These are phyloP conservation scores for Plasmodium sp. DNA, from an alignment of 169 alveolate genomes.

Conservation along the genomic window DNA sequence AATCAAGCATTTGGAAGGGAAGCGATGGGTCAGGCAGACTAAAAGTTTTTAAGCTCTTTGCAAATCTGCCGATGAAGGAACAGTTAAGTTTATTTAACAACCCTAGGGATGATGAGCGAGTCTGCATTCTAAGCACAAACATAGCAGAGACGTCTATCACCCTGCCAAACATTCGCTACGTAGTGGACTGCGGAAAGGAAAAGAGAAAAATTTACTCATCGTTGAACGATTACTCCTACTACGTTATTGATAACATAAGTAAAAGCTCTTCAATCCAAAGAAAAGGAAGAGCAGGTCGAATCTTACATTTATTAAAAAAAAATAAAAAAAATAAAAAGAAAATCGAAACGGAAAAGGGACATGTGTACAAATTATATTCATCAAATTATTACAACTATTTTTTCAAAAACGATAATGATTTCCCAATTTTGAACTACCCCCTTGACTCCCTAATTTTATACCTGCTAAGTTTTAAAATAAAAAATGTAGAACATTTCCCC, in stretches of 20 bases:
- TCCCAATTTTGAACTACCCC: slow-evolving; percentile 69
- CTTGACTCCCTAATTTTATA: slow-evolving; percentile 67
- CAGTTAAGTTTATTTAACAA: slow-evolving; percentile 86
- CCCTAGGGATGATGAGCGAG: slow-evolving; percentile 93
- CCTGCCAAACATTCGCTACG: slow-evolving; percentile 97
- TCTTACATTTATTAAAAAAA: slow-evolving; percentile 67
- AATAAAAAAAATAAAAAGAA: slow-evolving; percentile 69
- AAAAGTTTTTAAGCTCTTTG: slow-evolving; percentile 89
- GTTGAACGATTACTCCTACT: slow-evolving; percentile 90
- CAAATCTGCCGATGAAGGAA: slow-evolving; percentile 79
- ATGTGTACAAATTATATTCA: slow-evolving; percentile 73
- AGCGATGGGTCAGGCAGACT: slow-evolving; percentile 83
- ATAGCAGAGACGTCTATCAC: slow-evolving; percentile 99
- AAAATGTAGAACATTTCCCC: slow-evolving; percentile 69
- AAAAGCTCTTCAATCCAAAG: slow-evolving; percentile 96
- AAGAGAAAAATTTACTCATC: slow-evolving; percentile 92
- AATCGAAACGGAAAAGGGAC: slow-evolving; percentile 74
- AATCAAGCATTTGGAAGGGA: slow-evolving; percentile 79
- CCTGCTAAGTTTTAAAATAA: slow-evolving; percentile 65
- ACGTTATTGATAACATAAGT: slow-evolving; percentile 91
- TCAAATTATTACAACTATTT: slow-evolving; percentile 70
- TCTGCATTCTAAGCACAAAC: slow-evolving; percentile 98
- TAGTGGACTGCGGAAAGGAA: slow-evolving; percentile 97
- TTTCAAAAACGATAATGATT: slow-evolving; percentile 71
- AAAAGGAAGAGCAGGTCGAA: slow-evolving; percentile 99